These are phyloP conservation scores for Colletotrichum sp. DNA, from an alignment of 2,329 filamentous ascomycete genomes.

Conservation along the genomic window DNA sequence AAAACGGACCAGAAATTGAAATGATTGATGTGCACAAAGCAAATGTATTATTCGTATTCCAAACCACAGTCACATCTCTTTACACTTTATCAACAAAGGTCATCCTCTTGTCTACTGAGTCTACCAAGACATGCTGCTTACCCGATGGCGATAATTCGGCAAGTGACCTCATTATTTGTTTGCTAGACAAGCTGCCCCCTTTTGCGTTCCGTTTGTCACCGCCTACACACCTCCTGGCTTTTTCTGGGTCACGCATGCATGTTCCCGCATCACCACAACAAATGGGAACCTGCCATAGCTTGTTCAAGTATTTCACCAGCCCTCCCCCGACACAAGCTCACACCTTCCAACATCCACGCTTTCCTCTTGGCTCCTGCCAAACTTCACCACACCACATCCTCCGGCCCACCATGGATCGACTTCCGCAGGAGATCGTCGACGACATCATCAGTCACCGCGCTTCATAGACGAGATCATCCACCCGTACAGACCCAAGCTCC, in stretches of 20 bases:
- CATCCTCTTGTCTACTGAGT: fast-evolving
- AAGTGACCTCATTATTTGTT: neutral
- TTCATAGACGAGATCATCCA: neutral
- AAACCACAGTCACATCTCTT: neutral
- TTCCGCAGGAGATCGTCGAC: neutral
- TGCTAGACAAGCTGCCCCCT: neutral
- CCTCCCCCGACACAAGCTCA: neutral
- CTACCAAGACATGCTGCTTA: neutral
- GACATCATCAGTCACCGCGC: neutral
- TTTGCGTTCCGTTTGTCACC: neutral
- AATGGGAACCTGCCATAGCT: neutral
- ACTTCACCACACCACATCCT: neutral
- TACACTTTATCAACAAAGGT: neutral
- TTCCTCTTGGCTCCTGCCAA: neutral
- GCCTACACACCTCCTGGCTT: neutral
- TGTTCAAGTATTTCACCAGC: neutral
- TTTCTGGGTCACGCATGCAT: neutral
- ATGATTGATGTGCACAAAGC: neutral
- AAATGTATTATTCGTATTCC: neutral
- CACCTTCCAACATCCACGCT: neutral
- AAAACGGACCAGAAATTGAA: neutral
- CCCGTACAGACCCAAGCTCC: neutral
- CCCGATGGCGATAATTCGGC: neutral
- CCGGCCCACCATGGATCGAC: neutral
- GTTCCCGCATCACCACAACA: neutral